phyloP scores from a whole-genome alignment of 1,284 basidiomycete species.

The Coriolopsis trogii region DNA sequence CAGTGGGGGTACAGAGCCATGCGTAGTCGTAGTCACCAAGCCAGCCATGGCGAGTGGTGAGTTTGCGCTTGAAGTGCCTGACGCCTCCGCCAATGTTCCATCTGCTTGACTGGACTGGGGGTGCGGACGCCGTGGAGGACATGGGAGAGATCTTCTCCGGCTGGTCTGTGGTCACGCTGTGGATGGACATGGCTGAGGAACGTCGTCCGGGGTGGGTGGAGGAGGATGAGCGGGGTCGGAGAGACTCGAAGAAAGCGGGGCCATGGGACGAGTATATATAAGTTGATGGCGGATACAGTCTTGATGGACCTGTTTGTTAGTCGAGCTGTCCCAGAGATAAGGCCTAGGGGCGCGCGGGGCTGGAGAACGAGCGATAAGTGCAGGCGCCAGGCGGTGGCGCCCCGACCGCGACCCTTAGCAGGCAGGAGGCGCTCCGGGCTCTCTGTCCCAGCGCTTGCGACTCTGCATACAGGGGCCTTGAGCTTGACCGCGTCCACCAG shows the following conservation, averaged over 20 bases:
- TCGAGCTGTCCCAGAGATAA: not conserved
- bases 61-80: slow-evolving; percentile 34
- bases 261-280: not conserved
- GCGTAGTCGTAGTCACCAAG: slow-evolving; percentile 78
- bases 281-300: not conserved
- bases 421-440: not conserved
- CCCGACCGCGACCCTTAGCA: not conserved
- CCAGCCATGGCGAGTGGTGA: slow-evolving; percentile 66
- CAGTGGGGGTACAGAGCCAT: slow-evolving; percentile 68
- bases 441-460: too few species aligned
- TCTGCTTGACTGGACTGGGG: slow-evolving; percentile 1
- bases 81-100: slow-evolving; percentile 13
- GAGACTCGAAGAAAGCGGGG: not conserved
- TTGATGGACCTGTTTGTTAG: not conserved
- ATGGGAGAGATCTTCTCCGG: slow-evolving; percentile 25
- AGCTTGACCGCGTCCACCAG: not conserved
- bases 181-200: slow-evolving; percentile 32
- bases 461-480: too few species aligned
- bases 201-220: not conserved
- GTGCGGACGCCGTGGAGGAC: slow-evolving; percentile 8
- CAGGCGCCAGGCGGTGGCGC: not conserved
- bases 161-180: slow-evolving; percentile 30
- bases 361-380: not conserved
- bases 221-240: not conserved
- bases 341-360: not conserved